Evolutionary conservation across 2,329 filamentous ascomycete species (phyloP), one percentile per base, ranked within the genome.

Genomic region (Fusarium pseudograminearum): DNA sequence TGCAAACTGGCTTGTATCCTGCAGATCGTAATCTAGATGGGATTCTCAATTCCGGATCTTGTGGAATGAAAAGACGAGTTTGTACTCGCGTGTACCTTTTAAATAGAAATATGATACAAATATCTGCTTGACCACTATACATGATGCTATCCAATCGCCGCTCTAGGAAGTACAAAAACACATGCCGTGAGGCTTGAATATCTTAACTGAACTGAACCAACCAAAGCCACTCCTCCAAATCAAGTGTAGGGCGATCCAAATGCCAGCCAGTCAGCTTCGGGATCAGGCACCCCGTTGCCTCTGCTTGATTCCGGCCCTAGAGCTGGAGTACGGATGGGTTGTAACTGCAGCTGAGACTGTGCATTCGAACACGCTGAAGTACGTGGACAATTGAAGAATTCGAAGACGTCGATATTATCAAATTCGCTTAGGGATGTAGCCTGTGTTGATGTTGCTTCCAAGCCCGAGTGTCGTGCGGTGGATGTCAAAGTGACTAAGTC

Each of bases 381-480:
- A 20, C 79, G 80, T 15, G 81, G 81, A 42, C 80, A 81, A 26
- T 83, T 82, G 72, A 83, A 83, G 59, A 83, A 83, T 66, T 83
- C 81, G 45, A 83, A 83, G 5, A 83, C 76, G 28, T 83, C 81
- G 22, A 83, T 81, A 45, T 78, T 80, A 61, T 83, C 82, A 4
- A 83, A 74, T 58, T 83, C 81, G 63, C 74, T 78, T 7, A 80
- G 74, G 0, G 81, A 79, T 6, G 79, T 78, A 3, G 76, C 70
- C 42, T 81, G 80, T 1, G 80, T 80, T 18, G 80, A 79, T 7
- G 78, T 81, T 5, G 76, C 77, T 28, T 83, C 80, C 1, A 81
- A 36, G 5, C 79, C 79, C 0, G 80, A 81, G 12, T 74, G 78
- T 18, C 80, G 76, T 0, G 76, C 77, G 9, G 77, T 73, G 3